phyloP scores from a whole-genome alignment of 2,329 filamentous ascomycete species.

The Aureobasidium pullulans region DNA sequence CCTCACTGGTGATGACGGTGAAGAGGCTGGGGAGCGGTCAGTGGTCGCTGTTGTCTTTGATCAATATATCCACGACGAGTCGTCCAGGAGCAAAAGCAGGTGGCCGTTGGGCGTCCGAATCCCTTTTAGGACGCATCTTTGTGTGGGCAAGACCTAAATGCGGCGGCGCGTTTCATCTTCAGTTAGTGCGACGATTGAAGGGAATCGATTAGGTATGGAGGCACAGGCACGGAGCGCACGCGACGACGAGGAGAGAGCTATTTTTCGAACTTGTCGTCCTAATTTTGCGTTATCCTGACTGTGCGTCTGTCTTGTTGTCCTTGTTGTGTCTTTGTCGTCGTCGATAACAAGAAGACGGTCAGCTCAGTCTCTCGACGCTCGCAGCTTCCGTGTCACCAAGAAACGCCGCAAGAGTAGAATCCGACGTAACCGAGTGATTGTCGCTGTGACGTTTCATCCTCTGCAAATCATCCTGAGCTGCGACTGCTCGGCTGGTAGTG shows the following conservation, averaged over 20 bases:
- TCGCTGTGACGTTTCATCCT: conserved; percentile 12
- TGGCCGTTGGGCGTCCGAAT: background rate
- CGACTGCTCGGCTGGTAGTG: conserved; percentile 9
- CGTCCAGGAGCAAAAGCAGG: background rate
- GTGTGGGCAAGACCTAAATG: background rate
- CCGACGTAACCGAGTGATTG: conserved; percentile 10
- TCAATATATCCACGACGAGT: background rate
- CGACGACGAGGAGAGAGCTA: conserved; percentile 7
- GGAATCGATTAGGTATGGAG: conserved; percentile 1
- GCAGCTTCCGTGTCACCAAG: background rate
- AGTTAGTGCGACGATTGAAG: conserved; percentile 1
- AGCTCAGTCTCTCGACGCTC: background rate
- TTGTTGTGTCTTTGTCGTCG: background rate
- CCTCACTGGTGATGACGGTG: background rate
- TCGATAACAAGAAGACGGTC: background rate
- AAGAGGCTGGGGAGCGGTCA: conserved; percentile 1
- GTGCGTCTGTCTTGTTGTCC: background rate
- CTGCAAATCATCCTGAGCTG: conserved; percentile 8
- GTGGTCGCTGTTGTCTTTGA: background rate
- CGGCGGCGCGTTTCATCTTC: conserved; percentile 8
- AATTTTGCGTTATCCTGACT: background rate
- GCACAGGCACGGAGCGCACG: conserved; percentile 3
- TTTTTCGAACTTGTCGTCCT: background rate
- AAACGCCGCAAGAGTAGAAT: background rate
- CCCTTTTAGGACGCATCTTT: background rate